Base-by-base conservation (phyloP, 2,329 filamentous ascomycete species). In the Monilinia polystroma region DNA sequence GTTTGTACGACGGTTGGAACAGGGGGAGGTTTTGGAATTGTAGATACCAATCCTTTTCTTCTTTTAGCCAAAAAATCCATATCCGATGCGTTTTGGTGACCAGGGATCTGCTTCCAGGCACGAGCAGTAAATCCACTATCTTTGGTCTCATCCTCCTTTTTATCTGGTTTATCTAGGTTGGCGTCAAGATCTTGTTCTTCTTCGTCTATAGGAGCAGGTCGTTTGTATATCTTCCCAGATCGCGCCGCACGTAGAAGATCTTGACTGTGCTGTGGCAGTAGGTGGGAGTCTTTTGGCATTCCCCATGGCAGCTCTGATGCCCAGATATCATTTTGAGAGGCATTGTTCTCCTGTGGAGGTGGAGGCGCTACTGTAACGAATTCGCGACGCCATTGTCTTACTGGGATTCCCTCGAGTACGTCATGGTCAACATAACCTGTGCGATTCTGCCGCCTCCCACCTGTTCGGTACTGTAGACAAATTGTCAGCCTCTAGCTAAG, bases 381-480 rank as follows among this genome's bases (percentile, higher is more conserved):
- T 67, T 90, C 87, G 70, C 90, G 87, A 66, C 91, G 88, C 90
- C 93, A 98, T 84, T 96, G 92, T 75, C 93, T 90, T 67, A 97
- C 90, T 20, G 94, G 94, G 14, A 97, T 84, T 68, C 76, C 76
- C 68, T 77, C 76, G 26, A 74, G 75, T 20, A 75, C 68, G 80
- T 90, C 88, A 75, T 89, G 86, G 71, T 90, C 87, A 38, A 72
- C 70, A 66, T 70, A 67, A 35, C 72, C 73, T 23, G 70, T 69
- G n/a, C 76, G 73, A 63, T 75, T 77, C 55, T 73, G 70, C n/a
- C 75, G 73, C 56, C 75, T 68, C 54, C 66, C 66, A 49, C 59
- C 68, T 41, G 70, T 72, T 70, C 75, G 68, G 54, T 75, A 76
- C 72, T 75, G 63, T 62, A 23, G n/a, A 38, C n/a, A 32, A 51